Percentiles rank a stretch among this genome's conserved stretches.
Evolutionary conservation across 1,139 yeast species (phyloP).

Genomic region (Candida tropicalis): DNA sequence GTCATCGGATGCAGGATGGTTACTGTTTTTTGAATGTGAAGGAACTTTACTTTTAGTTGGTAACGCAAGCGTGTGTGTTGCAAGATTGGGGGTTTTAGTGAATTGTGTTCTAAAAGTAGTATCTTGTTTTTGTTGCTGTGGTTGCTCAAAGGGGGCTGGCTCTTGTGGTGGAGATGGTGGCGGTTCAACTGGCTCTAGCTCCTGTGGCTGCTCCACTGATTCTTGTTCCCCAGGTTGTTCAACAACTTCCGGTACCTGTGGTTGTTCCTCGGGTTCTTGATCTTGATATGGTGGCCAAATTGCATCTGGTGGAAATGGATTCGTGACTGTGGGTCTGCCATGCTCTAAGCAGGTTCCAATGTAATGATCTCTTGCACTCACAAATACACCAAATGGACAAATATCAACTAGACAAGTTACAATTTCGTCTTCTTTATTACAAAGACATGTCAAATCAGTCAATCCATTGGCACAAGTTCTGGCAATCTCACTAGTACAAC

Average conservation of each 20-base stretch:
- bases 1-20: not conserved
- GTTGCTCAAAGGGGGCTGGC: not conserved
- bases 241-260: not conserved
- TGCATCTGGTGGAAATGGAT: slow-evolving; percentile 16
- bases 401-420: slow-evolving; percentile 49
- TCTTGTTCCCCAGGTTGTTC: too few relatives aligned
- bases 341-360: slow-evolving; percentile 57
- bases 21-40: not conserved
- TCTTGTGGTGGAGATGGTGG: slow-evolving; percentile 1
- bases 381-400: slow-evolving; percentile 51
- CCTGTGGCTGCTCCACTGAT: too few relatives aligned
- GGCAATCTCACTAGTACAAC: slow-evolving; percentile 45
- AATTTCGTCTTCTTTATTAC: slow-evolving; percentile 38
- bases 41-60: not conserved
- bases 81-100: not conserved
- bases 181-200: not conserved
- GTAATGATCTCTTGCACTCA: slow-evolving; percentile 56
- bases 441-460: slow-evolving; percentile 42
- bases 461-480: slow-evolving; percentile 33
- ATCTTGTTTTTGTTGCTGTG: slow-evolving; percentile 3
- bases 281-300: slow-evolving; percentile 13
- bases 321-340: slow-evolving; percentile 17
- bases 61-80: not conserved
- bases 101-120: slow-evolving; percentile 1
- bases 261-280: not conserved